These are phyloP conservation scores for Entomortierella chlamydospora DNA, from an alignment of 192 early-diverging fungal species.

Conservation along the genomic window DNA sequence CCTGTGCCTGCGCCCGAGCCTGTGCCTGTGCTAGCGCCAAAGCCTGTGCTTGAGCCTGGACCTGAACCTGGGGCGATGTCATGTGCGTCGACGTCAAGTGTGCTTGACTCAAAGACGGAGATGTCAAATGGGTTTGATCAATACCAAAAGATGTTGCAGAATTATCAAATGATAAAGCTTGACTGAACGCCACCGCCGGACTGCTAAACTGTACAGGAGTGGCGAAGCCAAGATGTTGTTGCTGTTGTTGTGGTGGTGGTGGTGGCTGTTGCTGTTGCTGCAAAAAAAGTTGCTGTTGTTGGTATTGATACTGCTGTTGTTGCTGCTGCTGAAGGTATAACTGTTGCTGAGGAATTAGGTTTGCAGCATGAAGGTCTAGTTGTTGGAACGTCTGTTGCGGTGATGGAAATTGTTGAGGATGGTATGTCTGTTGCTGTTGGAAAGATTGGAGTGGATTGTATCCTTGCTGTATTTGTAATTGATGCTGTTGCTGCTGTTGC, in stretches of 20 bases:
- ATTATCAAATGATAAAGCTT: conserved; percentile 25
- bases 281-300: conserved; percentile 15
- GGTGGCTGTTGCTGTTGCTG: conserved; percentile 23
- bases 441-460: conserved; percentile 15
- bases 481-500: conserved; percentile 24
- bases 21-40: conserved; percentile 9
- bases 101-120: conserved; percentile 10
- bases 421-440: conserved; percentile 10
- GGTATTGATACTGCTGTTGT: conserved; percentile 6
- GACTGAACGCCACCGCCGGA: conserved; percentile 28
- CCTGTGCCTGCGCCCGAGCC: conserved; percentile 54
- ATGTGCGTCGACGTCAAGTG: conserved; percentile 10
- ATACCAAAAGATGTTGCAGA: conserved; percentile 22
- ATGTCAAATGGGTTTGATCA: conserved; percentile 32
- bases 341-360: conserved; percentile 25
- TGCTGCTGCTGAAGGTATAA: conserved; percentile 33
- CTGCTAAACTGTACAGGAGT: conserved; percentile 27
- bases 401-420: conserved; percentile 19
- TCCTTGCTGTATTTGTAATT: conserved; percentile 18
- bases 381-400: conserved; percentile 16
- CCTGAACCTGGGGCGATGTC: conserved; percentile 30
- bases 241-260: conserved; percentile 18
- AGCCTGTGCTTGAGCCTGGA: conserved; percentile 45
- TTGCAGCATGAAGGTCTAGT: conserved; percentile 16
- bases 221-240: conserved; percentile 19